These are phyloP conservation scores for Taphrina deformans DNA, from an alignment of 1,139 yeast genomes.

Conservation along the genomic window DNA sequence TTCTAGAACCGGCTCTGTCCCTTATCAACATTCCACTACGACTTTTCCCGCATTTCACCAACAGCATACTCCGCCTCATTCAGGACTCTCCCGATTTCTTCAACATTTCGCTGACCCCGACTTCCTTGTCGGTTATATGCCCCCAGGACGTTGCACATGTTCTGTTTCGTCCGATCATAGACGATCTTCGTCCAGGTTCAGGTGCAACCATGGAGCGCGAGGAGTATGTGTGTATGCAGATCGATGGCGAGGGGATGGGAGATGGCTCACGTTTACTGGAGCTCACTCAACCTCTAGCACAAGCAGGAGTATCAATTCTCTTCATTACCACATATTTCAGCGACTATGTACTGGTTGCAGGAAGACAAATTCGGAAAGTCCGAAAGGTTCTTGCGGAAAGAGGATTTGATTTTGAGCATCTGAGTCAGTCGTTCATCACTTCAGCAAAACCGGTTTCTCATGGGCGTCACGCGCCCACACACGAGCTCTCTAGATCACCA, in stretches of 20 bases:
- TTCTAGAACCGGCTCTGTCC: conserved; percentile 16
- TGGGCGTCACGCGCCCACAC: not conserved
- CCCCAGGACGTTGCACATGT: conserved; percentile 48
- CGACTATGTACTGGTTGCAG: conserved; percentile 66
- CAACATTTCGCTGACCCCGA: conserved; percentile 59
- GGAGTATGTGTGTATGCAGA: conserved; percentile 57
- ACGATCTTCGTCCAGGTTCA: not conserved
- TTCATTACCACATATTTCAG: conserved; percentile 66
- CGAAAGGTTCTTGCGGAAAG: conserved; percentile 22
- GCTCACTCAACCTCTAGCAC: conserved; percentile 61
- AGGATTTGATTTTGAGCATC: conserved; percentile 18
- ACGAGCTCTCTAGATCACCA: not conserved
- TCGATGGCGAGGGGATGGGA: conserved; percentile 58
- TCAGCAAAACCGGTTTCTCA: not conserved
- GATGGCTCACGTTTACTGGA: conserved; percentile 57
- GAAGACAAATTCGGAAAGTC: conserved; percentile 39
- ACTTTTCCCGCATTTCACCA: conserved; percentile 27
- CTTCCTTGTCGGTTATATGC: conserved; percentile 59
- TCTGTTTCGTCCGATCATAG: conserved; percentile 45
- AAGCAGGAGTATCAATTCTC: conserved; percentile 60
- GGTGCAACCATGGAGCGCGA: conserved; percentile 53
- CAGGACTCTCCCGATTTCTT: conserved; percentile 45
- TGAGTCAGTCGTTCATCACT: conserved; percentile 15
- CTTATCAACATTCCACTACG: conserved; percentile 34
- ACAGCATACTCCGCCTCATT: conserved; percentile 32